Evolutionary conservation across 2,329 filamentous ascomycete species (phyloP).

Genomic region (Pseudogymnoascus sp.): DNA sequence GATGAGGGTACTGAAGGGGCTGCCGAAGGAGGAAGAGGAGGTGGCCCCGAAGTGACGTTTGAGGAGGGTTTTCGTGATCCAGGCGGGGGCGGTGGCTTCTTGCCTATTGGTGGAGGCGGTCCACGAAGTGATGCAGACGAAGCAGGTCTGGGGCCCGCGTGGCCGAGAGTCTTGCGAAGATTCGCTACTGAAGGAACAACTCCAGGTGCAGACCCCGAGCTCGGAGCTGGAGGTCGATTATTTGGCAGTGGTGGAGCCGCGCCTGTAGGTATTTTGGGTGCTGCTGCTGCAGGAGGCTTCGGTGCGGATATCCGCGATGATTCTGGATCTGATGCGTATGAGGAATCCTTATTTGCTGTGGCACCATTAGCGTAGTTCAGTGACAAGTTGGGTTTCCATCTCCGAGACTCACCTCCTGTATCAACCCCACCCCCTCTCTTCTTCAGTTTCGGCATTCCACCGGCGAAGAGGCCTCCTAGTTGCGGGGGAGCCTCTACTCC

Average conservation of each 20-base stretch:
- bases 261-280: conserved; percentile 51
- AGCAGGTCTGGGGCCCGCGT: conserved; percentile 45
- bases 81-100: conserved; percentile 61
- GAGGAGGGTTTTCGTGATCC: conserved; percentile 49
- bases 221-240: conserved; percentile 40
- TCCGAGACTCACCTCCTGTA: conserved; percentile 50
- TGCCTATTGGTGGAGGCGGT: conserved; percentile 70
- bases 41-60: conserved; percentile 36
- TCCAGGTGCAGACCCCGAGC: conserved; percentile 39
- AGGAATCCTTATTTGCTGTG: conserved; percentile 56
- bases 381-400: not conserved
- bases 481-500: conserved; percentile 62
- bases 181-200: conserved; percentile 49
- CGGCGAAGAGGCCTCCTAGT: conserved; percentile 79
- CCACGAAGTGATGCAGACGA: conserved; percentile 54
- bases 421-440: conserved; percentile 75
- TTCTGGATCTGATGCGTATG: conserved; percentile 78
- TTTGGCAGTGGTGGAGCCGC: conserved; percentile 53
- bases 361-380: conserved; percentile 17
- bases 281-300: conserved; percentile 37
- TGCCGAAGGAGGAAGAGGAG: conserved; percentile 32
- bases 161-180: conserved; percentile 49
- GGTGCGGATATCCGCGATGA: conserved; percentile 50
- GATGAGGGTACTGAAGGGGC: conserved; percentile 30
- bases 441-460: conserved; percentile 90